phyloP scores from a whole-genome alignment of 139 green algal species.

The Chlamydomonas sphaeroides region DNA sequence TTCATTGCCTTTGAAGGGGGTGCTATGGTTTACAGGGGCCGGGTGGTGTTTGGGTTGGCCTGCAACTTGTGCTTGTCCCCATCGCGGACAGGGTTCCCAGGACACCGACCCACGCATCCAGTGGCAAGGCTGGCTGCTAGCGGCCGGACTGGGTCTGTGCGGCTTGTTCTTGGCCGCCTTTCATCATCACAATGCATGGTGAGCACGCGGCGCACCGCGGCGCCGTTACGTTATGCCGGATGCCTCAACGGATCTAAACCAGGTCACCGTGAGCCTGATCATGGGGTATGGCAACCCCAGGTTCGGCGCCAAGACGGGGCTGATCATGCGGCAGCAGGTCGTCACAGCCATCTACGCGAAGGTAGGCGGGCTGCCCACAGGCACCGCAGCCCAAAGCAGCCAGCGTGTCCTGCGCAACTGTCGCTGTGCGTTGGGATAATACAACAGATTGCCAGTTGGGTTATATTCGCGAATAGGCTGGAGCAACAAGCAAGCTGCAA shows the following conservation, averaged over 20 bases:
- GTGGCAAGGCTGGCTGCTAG: slow-evolving; percentile 70
- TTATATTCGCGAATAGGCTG: too few relatives aligned
- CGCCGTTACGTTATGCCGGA: neutral
- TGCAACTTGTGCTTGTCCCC: neutral
- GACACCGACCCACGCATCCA: neutral
- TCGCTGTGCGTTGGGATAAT: too few relatives aligned
- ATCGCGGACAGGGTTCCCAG: neutral
- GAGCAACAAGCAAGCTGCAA: neutral
- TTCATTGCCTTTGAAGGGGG: neutral
- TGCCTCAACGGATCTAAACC: neutral
- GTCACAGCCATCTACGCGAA: slow-evolving; percentile 58
- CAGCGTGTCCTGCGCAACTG: too few relatives aligned
- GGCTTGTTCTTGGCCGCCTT: slow-evolving; percentile 56
- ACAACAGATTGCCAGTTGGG: too few relatives aligned
- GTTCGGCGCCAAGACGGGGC: slow-evolving; percentile 75
- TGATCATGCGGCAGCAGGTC: slow-evolving; percentile 65
- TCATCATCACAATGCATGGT: neutral
- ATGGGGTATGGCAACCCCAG: slow-evolving; percentile 17
- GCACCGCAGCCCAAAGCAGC: too few relatives aligned
- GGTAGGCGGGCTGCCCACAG: slow-evolving; percentile 52
- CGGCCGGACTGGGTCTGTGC: slow-evolving; percentile 52
- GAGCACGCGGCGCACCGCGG: neutral
- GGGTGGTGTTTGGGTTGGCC: too few relatives aligned
- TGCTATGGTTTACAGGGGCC: too few relatives aligned
- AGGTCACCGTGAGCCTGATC: too few relatives aligned